phyloP scores from a whole-genome alignment of 2,329 filamentous ascomycete genomes.

The Aspergillus oerlinghausenensis region DNA sequence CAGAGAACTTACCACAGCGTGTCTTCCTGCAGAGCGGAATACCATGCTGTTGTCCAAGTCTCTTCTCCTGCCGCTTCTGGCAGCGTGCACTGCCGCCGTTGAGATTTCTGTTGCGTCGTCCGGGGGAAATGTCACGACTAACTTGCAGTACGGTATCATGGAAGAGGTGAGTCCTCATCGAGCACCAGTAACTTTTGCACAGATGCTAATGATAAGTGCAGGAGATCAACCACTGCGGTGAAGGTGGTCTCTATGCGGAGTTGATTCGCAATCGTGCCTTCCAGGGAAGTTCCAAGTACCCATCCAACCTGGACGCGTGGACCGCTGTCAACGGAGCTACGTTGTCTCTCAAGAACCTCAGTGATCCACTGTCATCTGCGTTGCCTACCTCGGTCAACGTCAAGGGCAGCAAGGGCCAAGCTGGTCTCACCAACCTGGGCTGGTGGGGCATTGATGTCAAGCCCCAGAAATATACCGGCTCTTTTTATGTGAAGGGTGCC shows the following conservation, averaged over 20 bases:
- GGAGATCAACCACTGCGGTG: constrained; percentile 31
- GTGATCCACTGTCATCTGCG: constrained; percentile 41
- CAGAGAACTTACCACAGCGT: constrained; percentile 3
- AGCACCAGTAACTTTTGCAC: neutral
- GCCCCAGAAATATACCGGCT: constrained; percentile 46
- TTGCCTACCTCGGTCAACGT: constrained; percentile 43
- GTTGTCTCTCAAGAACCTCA: constrained; percentile 34
- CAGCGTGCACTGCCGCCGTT: constrained; percentile 21
- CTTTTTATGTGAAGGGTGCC: constrained; percentile 45
- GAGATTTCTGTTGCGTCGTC: constrained; percentile 26
- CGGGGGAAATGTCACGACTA: constrained; percentile 24
- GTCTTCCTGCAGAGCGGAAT: neutral
- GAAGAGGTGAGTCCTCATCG: constrained; percentile 21
- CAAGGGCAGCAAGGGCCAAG: constrained; percentile 36
- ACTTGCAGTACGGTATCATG: constrained; percentile 28
- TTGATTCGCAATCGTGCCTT: constrained; percentile 33
- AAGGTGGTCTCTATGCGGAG: constrained; percentile 34
- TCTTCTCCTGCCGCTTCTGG: constrained; percentile 23
- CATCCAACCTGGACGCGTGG: constrained; percentile 28
- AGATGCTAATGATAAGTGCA: neutral
- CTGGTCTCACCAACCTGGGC: constrained; percentile 48
- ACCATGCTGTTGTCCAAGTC: constrained; percentile 17
- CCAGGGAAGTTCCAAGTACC: constrained; percentile 28
- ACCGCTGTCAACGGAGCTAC: constrained; percentile 23
- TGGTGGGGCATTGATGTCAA: constrained; percentile 51